Conservation (phyloP, 768 basidiomycete genomes). For the Tricholoma hemisulphureum region DNA sequence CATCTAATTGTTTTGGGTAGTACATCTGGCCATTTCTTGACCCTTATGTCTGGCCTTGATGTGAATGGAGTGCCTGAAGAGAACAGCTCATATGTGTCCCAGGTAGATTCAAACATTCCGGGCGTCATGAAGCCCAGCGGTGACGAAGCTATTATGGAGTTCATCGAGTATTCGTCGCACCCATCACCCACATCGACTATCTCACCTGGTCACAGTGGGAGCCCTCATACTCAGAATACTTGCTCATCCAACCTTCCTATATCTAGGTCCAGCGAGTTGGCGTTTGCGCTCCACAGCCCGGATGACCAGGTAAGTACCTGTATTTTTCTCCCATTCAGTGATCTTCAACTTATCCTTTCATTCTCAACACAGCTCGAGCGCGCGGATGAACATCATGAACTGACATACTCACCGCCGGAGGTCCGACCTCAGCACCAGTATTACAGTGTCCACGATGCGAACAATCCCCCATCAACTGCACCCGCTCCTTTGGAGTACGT, state of each 20-base stretch:
- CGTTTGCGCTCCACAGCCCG: constrained; percentile 34
- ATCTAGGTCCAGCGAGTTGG: constrained; percentile 35
- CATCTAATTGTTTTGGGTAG: constrained; percentile 20
- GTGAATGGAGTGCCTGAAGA: constrained; percentile 30
- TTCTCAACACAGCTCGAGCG: neutral
- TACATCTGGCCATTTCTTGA: constrained; percentile 38
- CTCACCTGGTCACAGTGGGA: constrained; percentile 34
- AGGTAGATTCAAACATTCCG: constrained; percentile 19
- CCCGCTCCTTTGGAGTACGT: constrained; percentile 9
- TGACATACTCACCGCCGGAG: constrained; percentile 2
- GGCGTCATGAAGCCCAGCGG: constrained; percentile 6
- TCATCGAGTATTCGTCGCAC: constrained; percentile 18
- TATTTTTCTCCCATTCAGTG: neutral
- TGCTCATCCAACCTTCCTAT: constrained; percentile 24
- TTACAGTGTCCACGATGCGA: constrained; percentile 12
- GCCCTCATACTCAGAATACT: constrained; percentile 25
- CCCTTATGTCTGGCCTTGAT: constrained; percentile 44
- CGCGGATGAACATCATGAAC: neutral
- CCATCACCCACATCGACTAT: constrained; percentile 46
- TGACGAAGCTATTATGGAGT: constrained; percentile 5
- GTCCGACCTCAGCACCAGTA: constrained; percentile 11
- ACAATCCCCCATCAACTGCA: constrained; percentile 6
- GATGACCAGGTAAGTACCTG: constrained; percentile 27
- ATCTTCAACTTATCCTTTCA: no score
- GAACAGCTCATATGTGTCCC: constrained; percentile 16